Percentiles rank a stretch among this genome's conserved stretches.
These are phyloP conservation scores for Toxoplasma gondii DNA, from an alignment of 169 alveolate species.

Conservation along the genomic window DNA sequence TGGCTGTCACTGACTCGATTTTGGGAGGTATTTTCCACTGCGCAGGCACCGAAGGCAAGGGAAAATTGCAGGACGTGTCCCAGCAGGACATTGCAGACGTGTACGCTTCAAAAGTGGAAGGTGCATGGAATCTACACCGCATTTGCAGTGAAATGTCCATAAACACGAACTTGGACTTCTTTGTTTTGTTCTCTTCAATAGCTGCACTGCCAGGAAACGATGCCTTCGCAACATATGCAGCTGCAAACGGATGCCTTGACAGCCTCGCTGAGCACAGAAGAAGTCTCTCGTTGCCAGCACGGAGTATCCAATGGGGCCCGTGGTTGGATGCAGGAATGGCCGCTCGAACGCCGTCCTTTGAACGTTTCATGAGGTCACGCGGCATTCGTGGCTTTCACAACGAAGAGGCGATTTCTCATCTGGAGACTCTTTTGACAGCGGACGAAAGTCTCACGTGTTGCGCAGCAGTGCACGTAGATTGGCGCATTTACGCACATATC, in stretches of 20 bases:
- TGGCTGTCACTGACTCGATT: constrained; percentile 1
- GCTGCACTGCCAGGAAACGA: constrained; percentile 74
- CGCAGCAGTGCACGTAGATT: constrained; percentile 43
- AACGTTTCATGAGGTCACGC: constrained; percentile 45
- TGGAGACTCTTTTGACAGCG: constrained; percentile 21
- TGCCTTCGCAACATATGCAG: constrained; percentile 73
- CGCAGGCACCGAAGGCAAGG: constrained; percentile 74
- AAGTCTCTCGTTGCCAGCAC: constrained; percentile 61
- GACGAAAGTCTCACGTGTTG: neutral
- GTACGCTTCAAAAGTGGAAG: constrained; percentile 72
- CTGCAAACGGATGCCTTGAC: constrained; percentile 76
- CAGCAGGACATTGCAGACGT: constrained; percentile 49
- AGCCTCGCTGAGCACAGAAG: constrained; percentile 71
- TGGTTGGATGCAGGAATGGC: constrained; percentile 73
- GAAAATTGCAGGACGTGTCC: constrained; percentile 48
- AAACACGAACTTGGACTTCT: constrained; percentile 44
- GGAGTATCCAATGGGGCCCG: constrained; percentile 80
- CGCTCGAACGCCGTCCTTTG: constrained; percentile 34
- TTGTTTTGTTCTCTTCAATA: constrained; percentile 74
- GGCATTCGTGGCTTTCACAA: constrained; percentile 49
- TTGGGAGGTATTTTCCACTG: constrained; percentile 73
- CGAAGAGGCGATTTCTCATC: constrained; percentile 21
- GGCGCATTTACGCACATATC: constrained; percentile 58
- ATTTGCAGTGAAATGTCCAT: constrained; percentile 49
- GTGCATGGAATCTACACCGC: constrained; percentile 76